Base-by-base conservation (phyloP, 805 yeast genomes). In the Saccharomycopsis malanga region DNA sequence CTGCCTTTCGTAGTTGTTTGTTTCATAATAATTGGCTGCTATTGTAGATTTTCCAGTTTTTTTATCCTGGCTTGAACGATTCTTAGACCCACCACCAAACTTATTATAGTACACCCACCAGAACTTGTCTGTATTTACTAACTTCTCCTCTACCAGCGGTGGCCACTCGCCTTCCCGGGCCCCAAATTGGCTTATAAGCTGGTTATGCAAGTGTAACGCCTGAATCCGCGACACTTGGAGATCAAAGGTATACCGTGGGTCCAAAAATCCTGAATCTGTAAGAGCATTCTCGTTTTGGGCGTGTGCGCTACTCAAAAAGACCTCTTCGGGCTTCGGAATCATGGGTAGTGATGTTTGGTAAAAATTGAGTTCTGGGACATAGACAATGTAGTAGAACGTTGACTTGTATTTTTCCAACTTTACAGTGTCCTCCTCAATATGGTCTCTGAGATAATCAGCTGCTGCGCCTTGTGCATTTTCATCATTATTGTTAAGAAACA, bases 331-430 rank as follows among this genome's bases (percentile, higher is more conserved):
- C 4, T 41, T 39, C 10, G 53, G 44, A 24, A 51, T 49, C 15
- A 48, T 25, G 22, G 54, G 54, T 21, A 51, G 22, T 17, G 54
- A 51, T 3, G 54, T 51, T 34, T 51, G 54, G 37, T 51, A 51
- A 18, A 39, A 48, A 3, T 29, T 30, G 4, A 45, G 34, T 25
- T 51, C 50, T 18, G 52, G 52, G 9, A 42, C 38, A 35, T 42
- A 34, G 9, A 51, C 45, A 20, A 51, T 25, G 34, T 51, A 51
- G 29, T 51, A 45, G 35, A 49, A 49, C 18, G 47, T 24, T 3
- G 45, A 34, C 18, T 49, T 49, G 32, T 49, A 49, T 23, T 34
- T 29, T 24, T 49, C 53, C 27, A 47, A 34, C 36, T 43, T 47
- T 27, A 15, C 22, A 14, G 36, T 25, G 18, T 47, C 51, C 25